Percentiles rank a stretch among this genome's conserved stretches.
Conservation (phyloP, 257 asterid species). For the Parsonsia alboflavescens region DNA sequence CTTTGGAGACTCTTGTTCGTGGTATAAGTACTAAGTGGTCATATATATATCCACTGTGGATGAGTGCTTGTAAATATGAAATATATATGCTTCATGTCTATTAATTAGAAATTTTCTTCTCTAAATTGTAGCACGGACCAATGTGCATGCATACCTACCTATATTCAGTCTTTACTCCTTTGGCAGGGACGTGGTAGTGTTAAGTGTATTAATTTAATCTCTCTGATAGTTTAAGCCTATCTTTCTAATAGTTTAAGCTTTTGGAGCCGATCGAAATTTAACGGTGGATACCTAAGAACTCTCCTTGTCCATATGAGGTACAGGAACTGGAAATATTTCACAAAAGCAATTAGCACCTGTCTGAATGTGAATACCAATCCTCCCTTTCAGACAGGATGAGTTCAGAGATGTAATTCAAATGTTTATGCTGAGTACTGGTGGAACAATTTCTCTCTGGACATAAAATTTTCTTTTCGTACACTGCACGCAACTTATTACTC, state of each 20-base stretch:
- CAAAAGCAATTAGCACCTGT: background rate
- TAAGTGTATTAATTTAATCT: no score
- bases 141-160: background rate
- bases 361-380: no score
- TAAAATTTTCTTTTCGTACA: no score
- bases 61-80: background rate
- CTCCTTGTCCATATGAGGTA: background rate
- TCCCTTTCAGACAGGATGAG: no score
- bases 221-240: no score
- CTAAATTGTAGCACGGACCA: background rate
- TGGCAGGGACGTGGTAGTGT: no score
- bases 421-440: no score
- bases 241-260: no score
- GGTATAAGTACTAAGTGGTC: background rate
- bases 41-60: background rate
- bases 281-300: background rate
- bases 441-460: no score
- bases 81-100: background rate
- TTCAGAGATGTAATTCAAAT: no score
- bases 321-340: background rate
- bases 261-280: no score
- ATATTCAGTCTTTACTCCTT: background rate
- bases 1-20: background rate
- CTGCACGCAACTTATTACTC: no score
- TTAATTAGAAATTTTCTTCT: background rate